Conservation (phyloP, 306 rosid genomes). For the Lathyrus aphaca region DNA sequence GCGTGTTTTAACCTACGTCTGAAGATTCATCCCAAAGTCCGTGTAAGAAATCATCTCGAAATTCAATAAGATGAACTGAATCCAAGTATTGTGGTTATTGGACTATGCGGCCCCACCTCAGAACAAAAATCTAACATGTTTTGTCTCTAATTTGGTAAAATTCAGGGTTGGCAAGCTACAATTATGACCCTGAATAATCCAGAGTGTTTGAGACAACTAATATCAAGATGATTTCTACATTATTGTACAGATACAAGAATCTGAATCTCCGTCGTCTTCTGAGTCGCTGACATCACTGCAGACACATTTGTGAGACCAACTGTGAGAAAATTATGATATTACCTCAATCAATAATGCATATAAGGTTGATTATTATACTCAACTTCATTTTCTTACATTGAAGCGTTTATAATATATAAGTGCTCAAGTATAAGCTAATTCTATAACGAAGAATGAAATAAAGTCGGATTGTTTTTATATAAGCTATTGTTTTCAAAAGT, state of each 20-base stretch:
- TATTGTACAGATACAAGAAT: slow-evolving; percentile 75
- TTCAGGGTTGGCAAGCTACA: slow-evolving; percentile 36
- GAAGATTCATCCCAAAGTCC: slow-evolving; percentile 40
- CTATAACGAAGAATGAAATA: not conserved
- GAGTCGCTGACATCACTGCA: slow-evolving; percentile 85
- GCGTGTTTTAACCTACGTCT: slow-evolving; percentile 33
- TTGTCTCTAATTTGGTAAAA: slow-evolving; percentile 35
- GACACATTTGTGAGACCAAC: slow-evolving; percentile 41
- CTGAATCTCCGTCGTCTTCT: slow-evolving; percentile 73
- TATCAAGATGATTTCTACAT: slow-evolving; percentile 62
- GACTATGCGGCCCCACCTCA: slow-evolving; percentile 43
- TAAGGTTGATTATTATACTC: too few species aligned
- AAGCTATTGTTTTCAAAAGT: not conserved
- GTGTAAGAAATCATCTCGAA: slow-evolving; percentile 42
- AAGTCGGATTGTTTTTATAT: not conserved
- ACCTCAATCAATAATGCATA: not conserved
- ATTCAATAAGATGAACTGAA: slow-evolving; percentile 43
- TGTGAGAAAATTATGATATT: slow-evolving; percentile 27
- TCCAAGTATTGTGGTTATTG: slow-evolving; percentile 39
- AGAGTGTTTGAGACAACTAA: slow-evolving; percentile 46
- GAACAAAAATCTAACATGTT: slow-evolving; percentile 35
- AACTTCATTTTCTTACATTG: too few species aligned
- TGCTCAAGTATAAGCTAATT: not conserved
- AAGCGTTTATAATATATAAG: not conserved
- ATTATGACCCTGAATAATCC: slow-evolving; percentile 43